A percentile compares a stretch with the other conserved stretches of the same genome.
Evolutionary conservation across 495 filamentous ascomycete genomes (phyloP).

Genomic region (Podospora sp.): DNA sequence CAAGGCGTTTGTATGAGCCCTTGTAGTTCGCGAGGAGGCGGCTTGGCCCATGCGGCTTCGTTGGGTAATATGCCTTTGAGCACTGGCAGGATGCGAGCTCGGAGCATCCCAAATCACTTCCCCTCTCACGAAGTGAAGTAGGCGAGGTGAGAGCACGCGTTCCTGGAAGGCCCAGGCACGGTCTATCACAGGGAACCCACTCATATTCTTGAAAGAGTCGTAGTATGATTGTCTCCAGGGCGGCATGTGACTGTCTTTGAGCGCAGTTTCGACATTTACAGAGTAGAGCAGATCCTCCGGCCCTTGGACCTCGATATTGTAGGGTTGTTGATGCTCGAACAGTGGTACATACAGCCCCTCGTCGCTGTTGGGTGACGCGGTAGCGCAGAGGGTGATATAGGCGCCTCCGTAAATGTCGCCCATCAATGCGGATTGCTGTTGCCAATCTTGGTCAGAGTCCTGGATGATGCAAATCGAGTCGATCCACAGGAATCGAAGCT

Average conservation of each 20-base stretch:
- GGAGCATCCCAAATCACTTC: conserved; percentile 18
- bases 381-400: conserved; percentile 4
- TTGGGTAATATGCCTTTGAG: neutral
- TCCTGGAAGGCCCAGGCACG: conserved; percentile 15
- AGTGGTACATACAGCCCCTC: neutral
- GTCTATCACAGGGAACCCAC: neutral
- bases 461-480: conserved; percentile 18
- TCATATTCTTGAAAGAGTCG: no score
- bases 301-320: neutral
- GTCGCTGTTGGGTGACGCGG: neutral
- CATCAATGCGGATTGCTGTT: conserved; percentile 3
- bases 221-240: no score
- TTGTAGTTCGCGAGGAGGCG: neutral
- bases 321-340: neutral
- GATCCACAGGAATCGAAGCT: conserved; percentile 11
- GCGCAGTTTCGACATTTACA: neutral
- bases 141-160: conserved; percentile 5
- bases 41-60: neutral
- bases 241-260: neutral
- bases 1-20: no score
- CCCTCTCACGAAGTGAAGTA: neutral
- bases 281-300: neutral
- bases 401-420: conserved; percentile 8
- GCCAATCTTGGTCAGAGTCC: conserved; percentile 1
- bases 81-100: neutral